Percentiles rank a stretch among this genome's conserved stretches.
phyloP scores from a whole-genome alignment of 495 filamentous ascomycete species.

The Podospora comata region DNA sequence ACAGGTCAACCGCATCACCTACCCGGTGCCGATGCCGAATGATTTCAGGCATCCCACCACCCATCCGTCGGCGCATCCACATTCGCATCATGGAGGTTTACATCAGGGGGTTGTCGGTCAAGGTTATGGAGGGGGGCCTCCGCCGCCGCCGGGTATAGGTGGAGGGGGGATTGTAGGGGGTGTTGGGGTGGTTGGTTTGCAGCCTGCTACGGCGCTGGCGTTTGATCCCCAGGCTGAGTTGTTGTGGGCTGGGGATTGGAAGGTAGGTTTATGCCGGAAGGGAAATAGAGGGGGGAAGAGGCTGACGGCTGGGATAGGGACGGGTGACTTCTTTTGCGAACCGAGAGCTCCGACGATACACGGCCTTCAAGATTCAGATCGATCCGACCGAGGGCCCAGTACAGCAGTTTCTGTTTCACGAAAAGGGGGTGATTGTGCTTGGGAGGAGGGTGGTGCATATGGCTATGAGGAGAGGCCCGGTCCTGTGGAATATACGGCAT shows the following conservation, averaged over 20 bases:
- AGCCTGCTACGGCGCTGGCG: constrained; percentile 68
- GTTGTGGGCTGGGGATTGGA: constrained; percentile 87
- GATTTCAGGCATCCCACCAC: constrained; percentile 50
- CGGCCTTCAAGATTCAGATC: constrained; percentile 70
- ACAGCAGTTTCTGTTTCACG: constrained; percentile 78
- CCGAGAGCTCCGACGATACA: constrained; percentile 65
- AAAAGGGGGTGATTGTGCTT: constrained; percentile 79
- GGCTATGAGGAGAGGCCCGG: constrained; percentile 70
- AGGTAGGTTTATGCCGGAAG: constrained; percentile 52
- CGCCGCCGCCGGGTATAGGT: not conserved
- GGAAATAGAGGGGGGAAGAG: not conserved
- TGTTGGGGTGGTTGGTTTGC: constrained; percentile 20
- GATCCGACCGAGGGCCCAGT: constrained; percentile 61
- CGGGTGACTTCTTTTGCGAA: constrained; percentile 82
- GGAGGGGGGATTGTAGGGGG: not conserved
- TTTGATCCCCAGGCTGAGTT: constrained; percentile 89
- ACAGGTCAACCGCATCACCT: constrained; percentile 67
- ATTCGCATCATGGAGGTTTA: not conserved
- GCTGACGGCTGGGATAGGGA: constrained; percentile 51
- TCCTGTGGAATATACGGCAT: constrained; percentile 79
- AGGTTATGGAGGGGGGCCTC: not conserved
- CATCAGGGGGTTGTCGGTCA: not conserved
- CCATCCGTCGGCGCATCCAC: not conserved
- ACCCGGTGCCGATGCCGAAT: constrained; percentile 65
- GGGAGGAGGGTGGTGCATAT: constrained; percentile 80